Percentiles rank a stretch among this genome's conserved stretches.
These are phyloP conservation scores for Ascochyta viciae-villosae DNA, from an alignment of 2,329 filamentous ascomycete genomes.

Conservation along the genomic window DNA sequence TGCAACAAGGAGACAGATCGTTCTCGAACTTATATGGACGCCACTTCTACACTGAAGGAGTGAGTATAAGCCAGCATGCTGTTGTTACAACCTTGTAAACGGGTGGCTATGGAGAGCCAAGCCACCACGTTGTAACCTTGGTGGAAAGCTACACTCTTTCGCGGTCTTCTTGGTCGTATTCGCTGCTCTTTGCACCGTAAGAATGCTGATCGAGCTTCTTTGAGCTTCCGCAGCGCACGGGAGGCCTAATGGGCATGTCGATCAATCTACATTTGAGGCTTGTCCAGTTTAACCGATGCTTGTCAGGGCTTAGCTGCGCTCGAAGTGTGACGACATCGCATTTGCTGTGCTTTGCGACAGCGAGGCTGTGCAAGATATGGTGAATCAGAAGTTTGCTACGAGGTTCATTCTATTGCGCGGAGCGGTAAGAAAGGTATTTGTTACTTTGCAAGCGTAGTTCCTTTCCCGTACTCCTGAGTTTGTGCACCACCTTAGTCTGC, in stretches of 20 bases:
- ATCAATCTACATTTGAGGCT: neutral
- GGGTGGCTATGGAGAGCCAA: neutral
- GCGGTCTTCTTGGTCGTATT: neutral
- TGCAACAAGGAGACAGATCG: too few species aligned
- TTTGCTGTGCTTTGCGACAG: too few species aligned
- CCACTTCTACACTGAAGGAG: too few species aligned
- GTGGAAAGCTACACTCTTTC: too few species aligned
- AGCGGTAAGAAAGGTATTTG: neutral
- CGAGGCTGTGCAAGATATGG: too few species aligned
- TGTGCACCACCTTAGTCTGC: neutral
- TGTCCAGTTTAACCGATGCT: neutral
- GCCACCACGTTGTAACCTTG: neutral
- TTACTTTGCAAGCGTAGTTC: neutral
- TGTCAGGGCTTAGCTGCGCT: constrained; percentile 1
- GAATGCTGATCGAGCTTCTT: neutral
- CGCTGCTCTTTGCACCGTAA: neutral
- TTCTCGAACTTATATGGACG: too few species aligned
- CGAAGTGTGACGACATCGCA: neutral
- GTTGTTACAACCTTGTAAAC: neutral
- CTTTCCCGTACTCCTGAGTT: neutral
- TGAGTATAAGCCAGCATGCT: too few species aligned
- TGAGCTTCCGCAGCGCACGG: neutral
- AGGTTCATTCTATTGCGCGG: neutral
- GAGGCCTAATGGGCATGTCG: neutral
- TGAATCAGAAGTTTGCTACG: too few species aligned